Evolutionary conservation across 495 filamentous ascomycete species (phyloP), one percentile per base, ranked within the genome.

Genomic region (Penicillium angulare): DNA sequence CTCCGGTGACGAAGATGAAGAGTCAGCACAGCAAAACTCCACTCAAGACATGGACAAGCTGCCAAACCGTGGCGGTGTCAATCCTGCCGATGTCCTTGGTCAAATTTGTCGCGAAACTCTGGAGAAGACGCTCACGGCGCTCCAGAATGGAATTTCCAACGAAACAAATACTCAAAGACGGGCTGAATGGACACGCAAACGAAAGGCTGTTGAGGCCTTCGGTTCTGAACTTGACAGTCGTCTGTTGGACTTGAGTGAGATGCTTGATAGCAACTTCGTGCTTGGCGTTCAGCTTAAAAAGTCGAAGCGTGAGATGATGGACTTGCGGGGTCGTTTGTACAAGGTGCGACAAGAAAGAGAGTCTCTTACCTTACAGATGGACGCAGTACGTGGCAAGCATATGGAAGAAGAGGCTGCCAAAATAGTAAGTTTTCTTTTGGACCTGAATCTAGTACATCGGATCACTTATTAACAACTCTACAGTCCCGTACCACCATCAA

Each of bases 71-170:
- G 75, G 75, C 21, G 85, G 83, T 23, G 84, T 87, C 48, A 89
- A 88, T 53, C 71, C 80, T 1, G 75, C 87, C 15, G 86, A 90
- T 42, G 86, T 89, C 0, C 62, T 89, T 8, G 74, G 79, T 40
- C 84, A 88, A 62, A 77, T 89, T 34, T 88, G 85, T 65, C 78
- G 83, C 34, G 86, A 89, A 59, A 79, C 85, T 1, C 67, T 87
- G 22, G 80, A 81, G 29, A 77, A 77, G 45, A 79, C 69, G 6
- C 63, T 74, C 3, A 63, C 66, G 2, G 68, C 73, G 8, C 63
- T 74, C 10, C 65, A 68, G 18, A 66, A 64, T 32, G 67, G 63
- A 9, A 73, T 74, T 27, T 63, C 56, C 7, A 71, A 68, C 35
- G 72, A 73, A 15, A 47, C 57, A 10, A 75, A 72, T 52, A 46